Percentiles rank a stretch among this genome's conserved stretches.
phyloP scores from a whole-genome alignment of 805 yeast species.

The Nakazawaea laoshanensis region DNA sequence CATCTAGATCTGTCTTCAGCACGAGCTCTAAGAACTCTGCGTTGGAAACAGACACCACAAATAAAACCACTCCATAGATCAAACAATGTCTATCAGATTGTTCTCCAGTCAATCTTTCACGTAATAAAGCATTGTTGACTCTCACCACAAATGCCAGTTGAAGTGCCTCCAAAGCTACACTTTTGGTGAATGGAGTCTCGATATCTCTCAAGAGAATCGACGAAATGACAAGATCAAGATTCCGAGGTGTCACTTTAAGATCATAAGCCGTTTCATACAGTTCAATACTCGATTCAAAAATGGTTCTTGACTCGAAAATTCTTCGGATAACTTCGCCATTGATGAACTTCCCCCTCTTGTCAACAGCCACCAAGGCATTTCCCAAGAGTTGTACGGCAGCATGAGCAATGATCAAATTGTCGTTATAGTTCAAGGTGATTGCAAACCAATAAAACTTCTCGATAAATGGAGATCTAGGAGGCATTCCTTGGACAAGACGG shows the following conservation, averaged over 20 bases:
- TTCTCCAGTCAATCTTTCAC: conserved; percentile 7
- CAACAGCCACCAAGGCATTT: conserved; percentile 24
- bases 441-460: conserved; percentile 42
- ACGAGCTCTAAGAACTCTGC: conserved; percentile 24
- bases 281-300: conserved; percentile 31
- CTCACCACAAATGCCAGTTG: conserved; percentile 33
- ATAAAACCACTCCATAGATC: conserved; percentile 22
- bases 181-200: conserved; percentile 46
- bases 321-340: conserved; percentile 18
- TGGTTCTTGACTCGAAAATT: conserved; percentile 22
- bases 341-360: conserved; percentile 20
- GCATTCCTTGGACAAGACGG: conserved; percentile 39
- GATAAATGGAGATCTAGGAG: conserved; percentile 33
- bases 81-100: conserved; percentile 17
- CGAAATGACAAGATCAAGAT: conserved; percentile 44
- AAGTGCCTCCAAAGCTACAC: conserved; percentile 37
- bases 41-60: conserved; percentile 25
- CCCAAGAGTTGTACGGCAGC: conserved; percentile 26
- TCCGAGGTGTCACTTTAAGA: conserved; percentile 29
- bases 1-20: conserved; percentile 23
- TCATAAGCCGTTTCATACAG: conserved; percentile 34
- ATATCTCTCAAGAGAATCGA: conserved; percentile 47
- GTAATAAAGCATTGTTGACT: conserved; percentile 22
- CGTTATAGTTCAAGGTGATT: conserved; percentile 16
- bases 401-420: conserved; percentile 20